A percentile compares a stretch with the other conserved stretches of the same genome.
Evolutionary conservation across 2,329 filamentous ascomycete genomes (phyloP).

Genomic region (Hypomyces rosellus): DNA sequence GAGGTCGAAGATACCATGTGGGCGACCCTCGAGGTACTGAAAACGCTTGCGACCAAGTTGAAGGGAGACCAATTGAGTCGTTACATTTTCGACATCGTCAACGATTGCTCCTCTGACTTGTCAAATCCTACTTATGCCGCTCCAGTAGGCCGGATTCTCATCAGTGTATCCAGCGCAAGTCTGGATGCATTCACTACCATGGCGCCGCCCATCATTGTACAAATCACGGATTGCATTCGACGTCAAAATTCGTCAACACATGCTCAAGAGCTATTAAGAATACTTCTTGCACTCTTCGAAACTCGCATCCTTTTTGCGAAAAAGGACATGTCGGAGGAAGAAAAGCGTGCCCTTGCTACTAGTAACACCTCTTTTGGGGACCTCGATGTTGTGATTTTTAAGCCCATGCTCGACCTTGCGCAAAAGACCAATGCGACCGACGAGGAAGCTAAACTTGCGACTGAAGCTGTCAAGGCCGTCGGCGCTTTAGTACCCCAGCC

Average conservation of each 20-base stretch:
- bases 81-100: constrained; percentile 43
- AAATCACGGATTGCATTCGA: constrained; percentile 44
- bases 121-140: constrained; percentile 47
- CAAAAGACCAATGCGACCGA: constrained; percentile 21
- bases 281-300: constrained; percentile 46
- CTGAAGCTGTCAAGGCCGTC: constrained; percentile 40
- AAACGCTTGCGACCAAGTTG: constrained; percentile 41
- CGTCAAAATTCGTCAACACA: constrained; percentile 45
- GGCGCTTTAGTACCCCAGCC: constrained; percentile 40
- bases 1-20: constrained; percentile 53
- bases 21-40: constrained; percentile 49
- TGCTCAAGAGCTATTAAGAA: constrained; percentile 44
- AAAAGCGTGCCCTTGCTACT: constrained; percentile 31
- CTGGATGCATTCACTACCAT: constrained; percentile 42
- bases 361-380: constrained; percentile 32
- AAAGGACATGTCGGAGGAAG: constrained; percentile 27
- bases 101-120: constrained; percentile 49
- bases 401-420: too few relatives aligned
- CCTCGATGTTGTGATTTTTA: constrained; percentile 16
- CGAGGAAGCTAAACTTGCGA: constrained; percentile 36
- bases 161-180: constrained; percentile 44
- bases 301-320: constrained; percentile 36
- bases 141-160: constrained; percentile 45
- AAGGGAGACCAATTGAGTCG: constrained; percentile 37
- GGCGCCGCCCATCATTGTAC: constrained; percentile 40